phyloP scores from a whole-genome alignment of 805 yeast genomes.

The Isabelozyma rhagii region DNA sequence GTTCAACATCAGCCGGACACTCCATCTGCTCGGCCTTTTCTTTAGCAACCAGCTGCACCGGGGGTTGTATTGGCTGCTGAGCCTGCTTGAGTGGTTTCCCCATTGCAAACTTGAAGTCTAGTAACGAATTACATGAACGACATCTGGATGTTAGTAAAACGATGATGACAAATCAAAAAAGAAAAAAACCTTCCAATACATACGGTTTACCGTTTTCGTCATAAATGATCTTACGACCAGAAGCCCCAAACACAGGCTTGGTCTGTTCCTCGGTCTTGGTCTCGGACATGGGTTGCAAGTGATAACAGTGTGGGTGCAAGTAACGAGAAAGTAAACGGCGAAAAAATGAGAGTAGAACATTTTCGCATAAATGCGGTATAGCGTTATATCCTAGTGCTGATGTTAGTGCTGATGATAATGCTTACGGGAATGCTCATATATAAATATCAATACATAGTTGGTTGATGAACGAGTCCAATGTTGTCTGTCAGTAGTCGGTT shows the following conservation, averaged over 20 bases:
- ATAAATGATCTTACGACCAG: conserved; percentile 68
- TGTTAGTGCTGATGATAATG: no score
- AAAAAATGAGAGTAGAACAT: no score
- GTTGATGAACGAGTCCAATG: no score
- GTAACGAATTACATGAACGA: conserved; percentile 79
- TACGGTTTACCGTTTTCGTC: conserved; percentile 94
- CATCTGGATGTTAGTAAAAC: conserved; percentile 46
- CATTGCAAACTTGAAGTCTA: conserved; percentile 71
- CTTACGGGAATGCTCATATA: no score
- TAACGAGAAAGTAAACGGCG: no score
- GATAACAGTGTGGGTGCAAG: no score
- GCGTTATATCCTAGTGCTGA: no score
- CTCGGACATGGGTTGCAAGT: neutral
- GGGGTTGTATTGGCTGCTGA: neutral
- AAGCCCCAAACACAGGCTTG: conserved; percentile 48
- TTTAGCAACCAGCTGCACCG: neutral
- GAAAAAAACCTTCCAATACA: conserved; percentile 26
- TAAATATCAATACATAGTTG: no score
- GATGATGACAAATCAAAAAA: neutral
- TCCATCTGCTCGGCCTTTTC: conserved; percentile 18
- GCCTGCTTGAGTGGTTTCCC: conserved; percentile 5
- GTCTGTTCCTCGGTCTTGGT: neutral
- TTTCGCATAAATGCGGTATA: no score
- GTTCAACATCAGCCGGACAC: conserved; percentile 84
- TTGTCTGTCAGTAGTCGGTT: no score